phyloP scores from a whole-genome alignment of 139 green algal species.

The Chlorella sp. region DNA sequence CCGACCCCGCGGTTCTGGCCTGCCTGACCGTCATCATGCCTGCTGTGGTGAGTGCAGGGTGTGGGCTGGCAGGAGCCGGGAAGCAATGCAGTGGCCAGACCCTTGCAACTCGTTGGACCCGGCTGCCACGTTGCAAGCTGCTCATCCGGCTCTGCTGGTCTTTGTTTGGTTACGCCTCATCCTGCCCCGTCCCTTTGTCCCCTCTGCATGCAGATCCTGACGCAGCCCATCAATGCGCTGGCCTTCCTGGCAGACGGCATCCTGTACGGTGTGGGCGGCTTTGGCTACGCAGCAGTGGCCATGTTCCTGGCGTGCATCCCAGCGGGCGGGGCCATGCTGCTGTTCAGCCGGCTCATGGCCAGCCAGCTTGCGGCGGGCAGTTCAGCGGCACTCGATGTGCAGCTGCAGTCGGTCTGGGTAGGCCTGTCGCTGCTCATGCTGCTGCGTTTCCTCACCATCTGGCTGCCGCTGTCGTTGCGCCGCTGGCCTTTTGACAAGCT shows the following conservation, averaged over 20 bases:
- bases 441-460: constrained; percentile 64
- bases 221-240: constrained; percentile 68
- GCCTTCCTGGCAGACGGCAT: constrained; percentile 70
- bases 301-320: constrained; percentile 60
- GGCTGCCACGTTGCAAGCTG: too few species aligned
- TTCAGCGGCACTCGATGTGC: neutral
- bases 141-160: too few species aligned
- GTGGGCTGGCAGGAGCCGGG: too few species aligned
- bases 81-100: too few species aligned
- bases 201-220: constrained; percentile 12
- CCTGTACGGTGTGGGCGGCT: constrained; percentile 47
- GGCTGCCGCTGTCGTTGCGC: constrained; percentile 42
- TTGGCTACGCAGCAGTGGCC: constrained; percentile 56
- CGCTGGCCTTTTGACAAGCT: constrained; percentile 46
- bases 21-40: constrained; percentile 52
- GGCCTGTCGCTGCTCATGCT: constrained; percentile 76
- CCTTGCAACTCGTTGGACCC: too few species aligned
- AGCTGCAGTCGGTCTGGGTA: constrained; percentile 68
- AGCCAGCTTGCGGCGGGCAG: neutral
- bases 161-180: too few species aligned
- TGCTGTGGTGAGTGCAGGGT: constrained; percentile 45
- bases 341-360: too few species aligned
- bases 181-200: too few species aligned
- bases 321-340: constrained; percentile 53
- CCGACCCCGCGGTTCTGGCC: constrained; percentile 59